Conservation (phyloP, 768 basidiomycete genomes). For the Lactarius deliciosus region DNA sequence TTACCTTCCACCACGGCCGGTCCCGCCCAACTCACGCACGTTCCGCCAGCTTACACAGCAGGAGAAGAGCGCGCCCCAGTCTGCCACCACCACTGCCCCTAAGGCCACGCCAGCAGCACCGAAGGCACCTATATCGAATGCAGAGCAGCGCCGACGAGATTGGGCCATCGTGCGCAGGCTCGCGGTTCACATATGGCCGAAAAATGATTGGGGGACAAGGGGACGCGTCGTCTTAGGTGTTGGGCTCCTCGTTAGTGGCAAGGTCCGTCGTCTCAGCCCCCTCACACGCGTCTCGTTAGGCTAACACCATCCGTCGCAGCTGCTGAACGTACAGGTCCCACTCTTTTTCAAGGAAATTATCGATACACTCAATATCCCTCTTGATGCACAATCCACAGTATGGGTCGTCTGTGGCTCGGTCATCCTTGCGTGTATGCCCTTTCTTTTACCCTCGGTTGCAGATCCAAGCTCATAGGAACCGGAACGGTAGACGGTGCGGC, state of each 20-base stretch:
- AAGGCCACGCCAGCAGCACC: not conserved
- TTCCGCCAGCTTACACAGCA: constrained; percentile 18
- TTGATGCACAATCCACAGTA: constrained; percentile 72
- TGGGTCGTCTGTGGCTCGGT: constrained; percentile 91
- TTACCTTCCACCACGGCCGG: not conserved
- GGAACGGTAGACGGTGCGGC: constrained; percentile 75
- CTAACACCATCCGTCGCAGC: constrained; percentile 41
- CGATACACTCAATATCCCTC: constrained; percentile 83
- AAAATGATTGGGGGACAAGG: constrained; percentile 78
- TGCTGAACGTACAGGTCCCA: constrained; percentile 98
- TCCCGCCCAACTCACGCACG: not conserved
- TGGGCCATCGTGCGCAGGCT: constrained; percentile 84
- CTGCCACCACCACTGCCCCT: not conserved
- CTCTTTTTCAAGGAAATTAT: constrained; percentile 91
- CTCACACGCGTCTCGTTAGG: not conserved
- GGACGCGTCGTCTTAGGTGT: constrained; percentile 82
- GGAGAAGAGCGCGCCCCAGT: not conserved
- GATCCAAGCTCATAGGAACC: no score
- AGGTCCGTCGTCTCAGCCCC: constrained; percentile 52
- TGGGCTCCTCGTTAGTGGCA: constrained; percentile 74
- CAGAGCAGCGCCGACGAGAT: constrained; percentile 70
- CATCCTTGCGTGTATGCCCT: constrained; percentile 81
- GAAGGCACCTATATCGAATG: constrained; percentile 14
- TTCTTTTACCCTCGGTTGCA: not conserved
- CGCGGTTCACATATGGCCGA: constrained; percentile 92